Conservation (phyloP, 2,329 filamentous ascomycete genomes). For the Aotearoamyces nothofagi region DNA sequence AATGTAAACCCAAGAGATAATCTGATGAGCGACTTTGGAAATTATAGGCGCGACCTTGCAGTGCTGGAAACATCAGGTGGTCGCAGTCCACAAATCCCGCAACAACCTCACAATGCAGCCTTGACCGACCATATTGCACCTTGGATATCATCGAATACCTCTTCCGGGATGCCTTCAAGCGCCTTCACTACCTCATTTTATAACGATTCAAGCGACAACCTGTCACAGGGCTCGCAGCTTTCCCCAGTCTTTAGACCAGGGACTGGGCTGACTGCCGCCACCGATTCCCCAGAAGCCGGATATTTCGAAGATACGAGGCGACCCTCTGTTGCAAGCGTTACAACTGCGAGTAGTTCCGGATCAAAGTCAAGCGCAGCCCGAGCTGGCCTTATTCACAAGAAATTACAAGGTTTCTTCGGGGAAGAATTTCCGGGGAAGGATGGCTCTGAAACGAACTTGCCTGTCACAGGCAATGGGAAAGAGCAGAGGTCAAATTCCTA, state of each 20-base stretch:
- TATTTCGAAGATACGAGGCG: conserved; percentile 60
- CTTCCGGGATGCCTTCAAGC: conserved; percentile 15
- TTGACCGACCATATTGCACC: conserved; percentile 33
- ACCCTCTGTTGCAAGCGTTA: conserved; percentile 78
- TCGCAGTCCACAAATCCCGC: conserved; percentile 42
- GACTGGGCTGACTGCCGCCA: conserved; percentile 23
- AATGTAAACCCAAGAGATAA: conserved; percentile 20
- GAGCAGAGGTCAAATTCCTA: conserved; percentile 50
- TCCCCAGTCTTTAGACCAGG: conserved; percentile 54
- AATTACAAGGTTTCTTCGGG: conserved; percentile 82
- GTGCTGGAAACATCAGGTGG: conserved; percentile 47
- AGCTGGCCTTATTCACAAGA: conserved; percentile 58
- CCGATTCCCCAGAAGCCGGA: conserved; percentile 43
- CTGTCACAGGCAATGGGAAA: conserved; percentile 31
- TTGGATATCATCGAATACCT: conserved; percentile 32
- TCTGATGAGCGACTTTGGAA: conserved; percentile 37
- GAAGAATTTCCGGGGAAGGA: conserved; percentile 69
- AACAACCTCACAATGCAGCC: conserved; percentile 39
- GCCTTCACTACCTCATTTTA: conserved; percentile 45
- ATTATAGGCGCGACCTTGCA: conserved; percentile 58
- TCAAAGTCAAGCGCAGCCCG: conserved; percentile 60
- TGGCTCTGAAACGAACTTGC: conserved; percentile 56
- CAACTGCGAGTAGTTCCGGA: conserved; percentile 71
- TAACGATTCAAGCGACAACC: conserved; percentile 58
- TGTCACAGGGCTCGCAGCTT: conserved; percentile 49